phyloP scores from a whole-genome alignment of 2,329 filamentous ascomycete species.

The Aspergillus hiratsukae region DNA sequence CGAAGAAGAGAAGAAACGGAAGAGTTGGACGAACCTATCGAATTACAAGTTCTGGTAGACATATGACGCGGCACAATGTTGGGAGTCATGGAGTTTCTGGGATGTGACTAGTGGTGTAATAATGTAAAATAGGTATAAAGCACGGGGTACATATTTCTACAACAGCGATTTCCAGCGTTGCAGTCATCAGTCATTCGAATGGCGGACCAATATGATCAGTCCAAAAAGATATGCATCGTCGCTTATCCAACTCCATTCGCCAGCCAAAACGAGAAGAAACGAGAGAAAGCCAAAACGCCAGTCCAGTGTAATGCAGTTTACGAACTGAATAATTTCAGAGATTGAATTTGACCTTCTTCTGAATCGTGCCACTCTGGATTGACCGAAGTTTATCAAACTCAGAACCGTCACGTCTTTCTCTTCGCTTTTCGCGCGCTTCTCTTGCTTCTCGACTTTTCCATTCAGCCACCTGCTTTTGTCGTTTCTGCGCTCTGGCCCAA shows the following conservation, averaged over 20 bases:
- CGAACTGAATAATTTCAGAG: constrained; percentile 13
- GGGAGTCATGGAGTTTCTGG: constrained; percentile 31
- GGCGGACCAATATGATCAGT: constrained; percentile 9
- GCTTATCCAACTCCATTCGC: constrained; percentile 2
- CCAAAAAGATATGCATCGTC: constrained; percentile 3
- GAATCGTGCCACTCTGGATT: constrained; percentile 26
- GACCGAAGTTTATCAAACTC: constrained; percentile 22
- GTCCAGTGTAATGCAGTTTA: background rate
- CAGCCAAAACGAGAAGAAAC: background rate
- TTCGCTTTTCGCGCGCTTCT: constrained; percentile 55
- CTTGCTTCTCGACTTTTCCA: constrained; percentile 56
- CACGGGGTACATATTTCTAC: constrained; percentile 20
- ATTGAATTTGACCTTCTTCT: constrained; percentile 41
- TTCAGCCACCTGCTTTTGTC: constrained; percentile 56
- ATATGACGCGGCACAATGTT: constrained; percentile 16
- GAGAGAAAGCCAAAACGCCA: constrained; percentile 1
- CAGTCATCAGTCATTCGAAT: constrained; percentile 6
- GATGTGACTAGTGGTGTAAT: constrained; percentile 22
- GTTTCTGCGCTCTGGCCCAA: constrained; percentile 51
- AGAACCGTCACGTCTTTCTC: constrained; percentile 45
- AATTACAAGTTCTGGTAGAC: constrained; percentile 47
- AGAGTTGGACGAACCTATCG: constrained; percentile 41
- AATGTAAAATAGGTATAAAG: constrained; percentile 19
- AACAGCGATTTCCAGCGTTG: constrained; percentile 7
- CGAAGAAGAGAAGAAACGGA: constrained; percentile 38